phyloP scores from a whole-genome alignment of 2,329 filamentous ascomycete genomes.

The Penicillium brasilianum region DNA sequence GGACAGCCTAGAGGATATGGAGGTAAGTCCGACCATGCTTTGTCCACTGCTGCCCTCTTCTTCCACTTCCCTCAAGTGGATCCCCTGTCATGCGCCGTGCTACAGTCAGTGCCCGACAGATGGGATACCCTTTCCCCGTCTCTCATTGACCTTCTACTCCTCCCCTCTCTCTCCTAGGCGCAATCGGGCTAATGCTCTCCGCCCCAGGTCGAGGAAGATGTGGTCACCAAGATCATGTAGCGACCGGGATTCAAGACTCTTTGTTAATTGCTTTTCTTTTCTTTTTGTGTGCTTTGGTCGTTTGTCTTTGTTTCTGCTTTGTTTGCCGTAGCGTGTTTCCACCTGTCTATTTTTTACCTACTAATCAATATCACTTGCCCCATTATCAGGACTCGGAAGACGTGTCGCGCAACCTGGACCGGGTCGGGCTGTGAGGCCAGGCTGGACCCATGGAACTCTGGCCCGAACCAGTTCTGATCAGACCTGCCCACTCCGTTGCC shows the following conservation, averaged over 20 bases:
- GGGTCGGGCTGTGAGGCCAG: slow-evolving; percentile 33
- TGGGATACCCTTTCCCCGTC: neutral
- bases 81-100: slow-evolving; percentile 1
- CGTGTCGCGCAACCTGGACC: slow-evolving; percentile 33
- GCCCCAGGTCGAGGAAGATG: slow-evolving; percentile 80
- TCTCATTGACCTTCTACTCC: slow-evolving; percentile 2
- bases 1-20: slow-evolving; percentile 97
- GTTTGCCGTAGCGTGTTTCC: slow-evolving; percentile 5
- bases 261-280: slow-evolving; percentile 14
- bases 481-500: neutral
- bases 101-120: neutral
- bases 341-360: slow-evolving; percentile 22
- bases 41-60: slow-evolving; percentile 8
- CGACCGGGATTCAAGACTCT: slow-evolving; percentile 25
- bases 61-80: neutral
- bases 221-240: slow-evolving; percentile 87
- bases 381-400: slow-evolving; percentile 39
- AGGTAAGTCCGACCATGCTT: slow-evolving; percentile 69
- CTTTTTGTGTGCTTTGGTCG: slow-evolving; percentile 28
- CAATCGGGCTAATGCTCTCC: slow-evolving; percentile 47
- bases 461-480: neutral
- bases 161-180: slow-evolving; percentile 15
- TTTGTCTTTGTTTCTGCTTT: slow-evolving; percentile 12
- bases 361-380: slow-evolving; percentile 40
- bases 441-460: slow-evolving; percentile 5